A percentile compares a stretch with the other conserved stretches of the same genome.
Evolutionary conservation across 495 filamentous ascomycete genomes (phyloP).

Genomic region (Podospora anserina): DNA sequence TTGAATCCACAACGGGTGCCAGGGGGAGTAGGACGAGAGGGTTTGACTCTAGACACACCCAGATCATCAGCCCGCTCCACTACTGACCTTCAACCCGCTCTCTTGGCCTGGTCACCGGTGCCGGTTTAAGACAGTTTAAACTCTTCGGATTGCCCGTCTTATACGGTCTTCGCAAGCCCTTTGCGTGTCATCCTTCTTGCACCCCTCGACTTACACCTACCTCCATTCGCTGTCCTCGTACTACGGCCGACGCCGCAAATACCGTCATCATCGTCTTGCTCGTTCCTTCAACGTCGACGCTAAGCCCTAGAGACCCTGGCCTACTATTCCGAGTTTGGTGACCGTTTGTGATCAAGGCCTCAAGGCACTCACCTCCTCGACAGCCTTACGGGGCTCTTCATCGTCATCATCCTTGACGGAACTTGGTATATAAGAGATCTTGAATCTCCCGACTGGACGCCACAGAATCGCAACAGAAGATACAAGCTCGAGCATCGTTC

Average conservation of each 20-base stretch:
- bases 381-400: background rate
- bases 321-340: conserved; percentile 21
- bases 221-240: conserved; percentile 10
- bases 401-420: background rate
- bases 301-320: conserved; percentile 25
- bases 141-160: conserved; percentile 16
- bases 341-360: conserved; percentile 1
- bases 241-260: conserved; percentile 20
- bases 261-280: conserved; percentile 7
- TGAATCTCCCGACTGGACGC: conserved; percentile 16
- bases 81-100: conserved; percentile 5
- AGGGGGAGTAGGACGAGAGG: conserved; percentile 15
- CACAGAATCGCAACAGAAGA: conserved; percentile 17
- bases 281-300: conserved; percentile 17
- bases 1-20: conserved; percentile 13
- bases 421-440: conserved; percentile 20
- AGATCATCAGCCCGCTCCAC: conserved; percentile 14
- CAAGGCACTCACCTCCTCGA: background rate
- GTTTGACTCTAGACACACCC: conserved; percentile 12
- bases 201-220: conserved; percentile 13
- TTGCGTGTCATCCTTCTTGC: conserved; percentile 21
- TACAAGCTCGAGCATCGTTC: conserved; percentile 15
- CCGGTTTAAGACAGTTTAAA: conserved; percentile 14
- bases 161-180: conserved; percentile 6
- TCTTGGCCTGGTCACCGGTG: conserved; percentile 14